These are phyloP conservation scores for Suillus fuscotomentosus DNA, from an alignment of 768 basidiomycete genomes.

Conservation along the genomic window DNA sequence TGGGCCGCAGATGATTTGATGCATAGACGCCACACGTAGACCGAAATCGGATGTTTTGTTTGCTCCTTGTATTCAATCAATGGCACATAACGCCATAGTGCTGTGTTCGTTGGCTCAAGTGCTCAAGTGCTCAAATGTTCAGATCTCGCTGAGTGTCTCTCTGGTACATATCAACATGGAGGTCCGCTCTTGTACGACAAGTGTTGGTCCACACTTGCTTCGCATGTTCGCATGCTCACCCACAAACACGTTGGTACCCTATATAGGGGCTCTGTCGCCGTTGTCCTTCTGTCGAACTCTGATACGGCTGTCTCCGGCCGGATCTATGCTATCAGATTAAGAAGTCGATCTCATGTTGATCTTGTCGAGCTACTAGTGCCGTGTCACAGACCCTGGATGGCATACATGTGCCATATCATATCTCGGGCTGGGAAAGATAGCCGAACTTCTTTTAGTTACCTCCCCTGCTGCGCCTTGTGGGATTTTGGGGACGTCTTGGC, in stretches of 20 bases:
- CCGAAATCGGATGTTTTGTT: not conserved
- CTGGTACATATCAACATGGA: not conserved
- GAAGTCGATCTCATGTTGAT: not conserved
- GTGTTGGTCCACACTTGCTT: not conserved
- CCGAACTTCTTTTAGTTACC: not conserved
- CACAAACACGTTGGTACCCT: not conserved
- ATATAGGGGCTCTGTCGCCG: not conserved
- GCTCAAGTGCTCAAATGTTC: not conserved
- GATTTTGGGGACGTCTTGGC: too few relatives aligned
- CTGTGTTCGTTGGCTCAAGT: not conserved
- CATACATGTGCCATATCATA: not conserved
- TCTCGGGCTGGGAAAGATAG: too few relatives aligned
- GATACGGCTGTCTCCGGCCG: not conserved
- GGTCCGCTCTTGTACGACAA: not conserved
- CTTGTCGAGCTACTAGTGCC: not conserved
- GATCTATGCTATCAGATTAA: not conserved
- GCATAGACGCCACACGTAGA: not conserved
- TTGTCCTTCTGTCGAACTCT: not conserved
- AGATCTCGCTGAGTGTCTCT: not conserved
- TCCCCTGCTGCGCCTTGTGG: not conserved
- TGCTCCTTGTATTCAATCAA: not conserved
- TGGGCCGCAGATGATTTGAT: not conserved
- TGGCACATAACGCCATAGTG: not conserved
- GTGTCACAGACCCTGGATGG: not conserved
- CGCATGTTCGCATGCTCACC: not conserved